These are phyloP conservation scores for Penicillium manginii DNA, from an alignment of 495 filamentous ascomycete genomes.

Conservation along the genomic window DNA sequence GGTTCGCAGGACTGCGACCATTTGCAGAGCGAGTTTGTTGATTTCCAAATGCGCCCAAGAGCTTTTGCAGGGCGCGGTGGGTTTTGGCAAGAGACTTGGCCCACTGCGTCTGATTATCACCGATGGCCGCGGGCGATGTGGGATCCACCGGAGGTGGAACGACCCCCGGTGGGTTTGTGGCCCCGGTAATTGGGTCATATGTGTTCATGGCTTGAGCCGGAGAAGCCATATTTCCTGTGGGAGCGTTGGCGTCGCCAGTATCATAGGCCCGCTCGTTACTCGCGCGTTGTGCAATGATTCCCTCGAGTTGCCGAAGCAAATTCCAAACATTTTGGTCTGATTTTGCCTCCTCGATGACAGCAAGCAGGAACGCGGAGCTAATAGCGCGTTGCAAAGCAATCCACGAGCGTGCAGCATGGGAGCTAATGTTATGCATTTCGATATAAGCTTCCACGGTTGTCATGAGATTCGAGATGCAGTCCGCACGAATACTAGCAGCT, in stretches of 20 bases:
- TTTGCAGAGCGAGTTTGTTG: slow-evolving; percentile 17
- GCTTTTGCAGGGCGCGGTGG: slow-evolving; percentile 50
- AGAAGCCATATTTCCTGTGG: slow-evolving; percentile 24
- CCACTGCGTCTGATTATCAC: slow-evolving; percentile 51
- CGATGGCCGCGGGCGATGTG: slow-evolving; percentile 32
- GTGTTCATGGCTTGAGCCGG: slow-evolving; percentile 21
- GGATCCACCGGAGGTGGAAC: slow-evolving; percentile 27
- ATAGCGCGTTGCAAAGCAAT: slow-evolving; percentile 52
- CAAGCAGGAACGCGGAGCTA: slow-evolving; percentile 51
- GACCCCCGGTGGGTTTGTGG: slow-evolving; percentile 31
- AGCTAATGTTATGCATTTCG: slow-evolving; percentile 49
- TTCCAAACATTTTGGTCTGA: slow-evolving; percentile 42
- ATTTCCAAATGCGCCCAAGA: slow-evolving; percentile 44
- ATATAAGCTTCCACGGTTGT: slow-evolving; percentile 51
- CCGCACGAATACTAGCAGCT: slow-evolving; percentile 46
- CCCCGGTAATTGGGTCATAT: slow-evolving; percentile 39
- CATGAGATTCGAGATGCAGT: slow-evolving; percentile 47
- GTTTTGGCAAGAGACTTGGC: slow-evolving; percentile 51
- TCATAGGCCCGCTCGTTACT: slow-evolving; percentile 39
- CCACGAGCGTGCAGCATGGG: slow-evolving; percentile 50
- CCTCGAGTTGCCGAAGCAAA: slow-evolving; percentile 44
- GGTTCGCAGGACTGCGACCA: slow-evolving; percentile 14
- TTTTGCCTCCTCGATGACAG: slow-evolving; percentile 50
- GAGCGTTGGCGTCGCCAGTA: slow-evolving; percentile 16
- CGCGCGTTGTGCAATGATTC: slow-evolving; percentile 49